Percentiles rank a stretch among this genome's conserved stretches.
These are phyloP conservation scores for Fusarium sp. DNA, from an alignment of 2,329 filamentous ascomycete genomes.

Conservation along the genomic window DNA sequence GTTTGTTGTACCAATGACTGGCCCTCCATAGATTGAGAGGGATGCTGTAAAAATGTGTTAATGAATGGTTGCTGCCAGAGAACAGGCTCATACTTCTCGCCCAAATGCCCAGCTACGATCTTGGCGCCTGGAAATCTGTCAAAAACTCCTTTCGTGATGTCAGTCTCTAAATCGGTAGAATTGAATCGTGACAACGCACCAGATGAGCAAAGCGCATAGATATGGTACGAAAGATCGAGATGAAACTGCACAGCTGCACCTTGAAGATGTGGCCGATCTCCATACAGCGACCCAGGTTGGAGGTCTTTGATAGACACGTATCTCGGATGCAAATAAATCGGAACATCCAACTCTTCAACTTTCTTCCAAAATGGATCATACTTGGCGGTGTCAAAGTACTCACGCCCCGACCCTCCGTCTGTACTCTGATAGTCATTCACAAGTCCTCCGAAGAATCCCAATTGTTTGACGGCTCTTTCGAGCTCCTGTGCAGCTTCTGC, in stretches of 20 bases:
- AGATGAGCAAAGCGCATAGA: conserved; percentile 21
- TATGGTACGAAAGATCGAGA: conserved; percentile 9
- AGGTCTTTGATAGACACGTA: not conserved
- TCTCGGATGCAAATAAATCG: conserved; percentile 19
- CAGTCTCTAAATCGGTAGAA: not conserved
- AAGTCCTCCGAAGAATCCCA: conserved; percentile 3
- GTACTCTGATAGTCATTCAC: conserved; percentile 20
- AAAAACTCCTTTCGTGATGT: not conserved
- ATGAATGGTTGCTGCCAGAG: too few species aligned
- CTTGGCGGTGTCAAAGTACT: conserved; percentile 5
- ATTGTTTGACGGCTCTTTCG: not conserved
- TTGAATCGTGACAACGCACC: not conserved
- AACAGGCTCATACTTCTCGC: conserved; percentile 6
- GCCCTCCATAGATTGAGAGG: conserved; percentile 17
- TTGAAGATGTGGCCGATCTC: conserved; percentile 2
- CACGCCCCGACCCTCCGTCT: not conserved
- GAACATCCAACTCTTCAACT: conserved; percentile 7
- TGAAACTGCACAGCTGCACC: conserved; percentile 12
- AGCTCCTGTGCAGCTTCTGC: conserved; percentile 1
- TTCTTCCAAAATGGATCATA: conserved; percentile 15
- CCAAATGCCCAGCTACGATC: conserved; percentile 15
- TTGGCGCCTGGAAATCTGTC: not conserved
- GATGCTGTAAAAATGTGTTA: too few species aligned
- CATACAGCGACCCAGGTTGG: not conserved
- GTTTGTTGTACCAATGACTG: conserved; percentile 16